phyloP scores from a whole-genome alignment of 306 rosid genomes.

The Quercus suber region DNA sequence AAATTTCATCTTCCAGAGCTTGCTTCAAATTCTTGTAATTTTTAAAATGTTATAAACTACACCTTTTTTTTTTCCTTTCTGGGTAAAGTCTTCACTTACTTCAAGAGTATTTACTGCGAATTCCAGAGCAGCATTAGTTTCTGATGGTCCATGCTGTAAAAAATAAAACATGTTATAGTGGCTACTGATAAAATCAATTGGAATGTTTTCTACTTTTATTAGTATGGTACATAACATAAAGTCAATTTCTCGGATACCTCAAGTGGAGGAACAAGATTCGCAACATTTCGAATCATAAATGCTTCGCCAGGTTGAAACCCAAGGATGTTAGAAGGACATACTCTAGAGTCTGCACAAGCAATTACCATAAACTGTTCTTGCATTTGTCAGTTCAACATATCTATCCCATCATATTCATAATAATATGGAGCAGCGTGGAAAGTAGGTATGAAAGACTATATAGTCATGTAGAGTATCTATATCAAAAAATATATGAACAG shows the following conservation, averaged over 20 bases:
- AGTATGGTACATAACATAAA: not conserved
- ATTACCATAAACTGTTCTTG: conserved; percentile 86
- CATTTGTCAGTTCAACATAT: conserved; percentile 48
- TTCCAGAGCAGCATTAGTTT: conserved; percentile 91
- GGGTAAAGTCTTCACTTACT: conserved; percentile 27
- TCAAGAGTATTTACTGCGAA: conserved; percentile 79
- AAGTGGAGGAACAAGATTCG: conserved; percentile 76
- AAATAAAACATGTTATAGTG: conserved; percentile 1
- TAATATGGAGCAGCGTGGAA: not conserved
- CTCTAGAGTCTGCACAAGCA: conserved; percentile 95
- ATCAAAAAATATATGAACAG: conserved; percentile 2
- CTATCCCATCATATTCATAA: conserved; percentile 11
- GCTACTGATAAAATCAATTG: not conserved
- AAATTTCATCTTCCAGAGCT: not conserved
- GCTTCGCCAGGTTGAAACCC: conserved; percentile 95
- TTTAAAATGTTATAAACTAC: not conserved
- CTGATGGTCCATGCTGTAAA: conserved; percentile 76
- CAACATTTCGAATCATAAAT: conserved; percentile 82
- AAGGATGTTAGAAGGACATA: conserved; percentile 85
- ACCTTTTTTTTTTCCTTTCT: not conserved
- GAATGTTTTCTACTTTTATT: not conserved
- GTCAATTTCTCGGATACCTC: conserved; percentile 43
- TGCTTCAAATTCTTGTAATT: not conserved
- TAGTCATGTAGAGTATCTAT: not conserved
- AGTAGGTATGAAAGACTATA: not conserved